Base-by-base conservation (phyloP, 2,329 filamentous ascomycete species). In the Thyridium curvatum region DNA sequence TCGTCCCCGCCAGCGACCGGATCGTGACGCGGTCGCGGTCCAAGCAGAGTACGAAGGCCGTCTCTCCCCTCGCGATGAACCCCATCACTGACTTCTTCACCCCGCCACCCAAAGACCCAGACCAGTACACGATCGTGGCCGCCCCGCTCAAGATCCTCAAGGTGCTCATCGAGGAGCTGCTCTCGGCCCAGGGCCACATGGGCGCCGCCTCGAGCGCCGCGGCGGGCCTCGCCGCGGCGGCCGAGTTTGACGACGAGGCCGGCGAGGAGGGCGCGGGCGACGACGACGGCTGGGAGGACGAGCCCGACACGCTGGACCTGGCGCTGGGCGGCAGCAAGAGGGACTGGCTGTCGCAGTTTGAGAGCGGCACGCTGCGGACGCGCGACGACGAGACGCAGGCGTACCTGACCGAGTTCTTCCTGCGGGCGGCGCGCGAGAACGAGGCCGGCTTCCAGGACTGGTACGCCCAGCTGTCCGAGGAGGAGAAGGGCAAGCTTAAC, bases 11-110 rank as follows among this genome's bases (percentile, higher is more conserved):
- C 41, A 86, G 83, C 46, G 83, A 89, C 66, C 65, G 84, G 45
- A 98, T 98, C 61, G 89, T 95, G 81, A 98, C 93, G 15, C 80
- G 93, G 44, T 96, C 90, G 37, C 86, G 90, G 51, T 82, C 93
- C 12, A 89, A 85, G 62, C 77, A 84, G 57, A 91, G 83, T 87
- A 72, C 54, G 72, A 31, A 40, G 36, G 42, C 37, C 35, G 42
- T 38, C 37, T 41, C 42, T 45, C 44, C 46, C 37, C 30, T 41
- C 44, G 41, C 39, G 28, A 35, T 45, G 16, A 47, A 33, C 12
- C 43, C 32, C 21, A 35, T 42, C 32, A 37, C 34, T 42, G 39
- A 46, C 43, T 35, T 41, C 42, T 41, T 38, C 21, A 59, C 62
- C 49, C 60, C 51, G 13, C 40, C 35, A 29, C 21, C 34, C 41